Base-by-base conservation (phyloP, 2,329 filamentous ascomycete species). In the Colletotrichum sp. region DNA sequence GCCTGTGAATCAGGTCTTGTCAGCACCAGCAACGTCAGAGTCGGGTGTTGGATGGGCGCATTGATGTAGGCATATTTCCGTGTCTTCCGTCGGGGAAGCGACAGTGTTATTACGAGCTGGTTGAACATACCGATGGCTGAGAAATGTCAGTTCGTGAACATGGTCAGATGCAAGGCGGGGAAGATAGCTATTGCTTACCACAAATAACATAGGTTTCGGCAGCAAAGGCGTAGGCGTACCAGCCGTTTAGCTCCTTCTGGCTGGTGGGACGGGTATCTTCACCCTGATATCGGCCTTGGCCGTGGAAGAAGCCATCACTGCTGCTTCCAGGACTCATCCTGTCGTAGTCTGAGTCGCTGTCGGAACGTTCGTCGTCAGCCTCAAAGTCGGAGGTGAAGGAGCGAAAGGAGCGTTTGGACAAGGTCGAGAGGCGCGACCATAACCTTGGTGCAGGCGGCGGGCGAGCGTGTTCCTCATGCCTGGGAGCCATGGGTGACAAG, bases 181-280 rank as follows among this genome's bases (percentile, higher is more conserved):
- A 16, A 57, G 70, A 87, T 52, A 24, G 44, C 6, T 52, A 24
- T 21, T 21, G 44, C 92, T 83, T 84, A 95, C 96, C 96, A 84
- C 97, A 99, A 72, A 99, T 95, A 18, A 98, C 95, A 84, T 98
- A 99, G 70, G 98, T 96, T 87, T 99, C 97, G 24, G 96, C 96
- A 28, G 97, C 97, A 89, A 98, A 99, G 57, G 95, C 95, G 87
- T 99, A 99, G 83, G 94, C 94, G 86, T 99, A 99, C 95, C 98
- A 99, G 80, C 96, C 97, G 52, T 93, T 89, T 76, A 99, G 90
- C 90, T 99, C 97, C 85, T 94, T 96, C 80, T 87, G 88, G 84
- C 95, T 98, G 12, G 97, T 99, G 71, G 94, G 91, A n/a, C 96
- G 91, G 28, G 93, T 95, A 85, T 99, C 97, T 84, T 99, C 95